A percentile compares a stretch with the other conserved stretches of the same genome.
Conservation (phyloP, 805 yeast species). For the Wickerhamiella sorbophila region DNA sequence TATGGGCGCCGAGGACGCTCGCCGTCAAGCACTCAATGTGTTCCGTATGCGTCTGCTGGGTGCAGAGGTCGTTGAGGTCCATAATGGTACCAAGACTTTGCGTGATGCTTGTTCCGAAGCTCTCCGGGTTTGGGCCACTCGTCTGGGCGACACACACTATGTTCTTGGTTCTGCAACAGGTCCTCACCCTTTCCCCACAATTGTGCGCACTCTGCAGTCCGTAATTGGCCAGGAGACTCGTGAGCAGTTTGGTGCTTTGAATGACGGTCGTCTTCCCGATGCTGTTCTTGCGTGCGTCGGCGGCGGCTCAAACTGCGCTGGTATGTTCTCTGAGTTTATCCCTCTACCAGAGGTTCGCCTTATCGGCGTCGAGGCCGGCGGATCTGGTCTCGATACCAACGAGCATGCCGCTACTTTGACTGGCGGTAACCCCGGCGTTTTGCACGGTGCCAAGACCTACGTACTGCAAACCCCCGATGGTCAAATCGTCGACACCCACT, state of each 20-base stretch:
- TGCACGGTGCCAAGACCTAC: slow-evolving; percentile 94
- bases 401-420: slow-evolving; percentile 88
- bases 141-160: slow-evolving; percentile 76
- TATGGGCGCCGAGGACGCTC: slow-evolving; percentile 99
- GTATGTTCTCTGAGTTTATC: slow-evolving; percentile 91
- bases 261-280: slow-evolving; percentile 64
- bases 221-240: slow-evolving; percentile 93
- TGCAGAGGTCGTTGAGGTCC: slow-evolving; percentile 86
- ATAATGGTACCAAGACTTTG: slow-evolving; percentile 87
- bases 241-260: slow-evolving; percentile 69
- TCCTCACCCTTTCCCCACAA: slow-evolving; percentile 97
- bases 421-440: slow-evolving; percentile 93
- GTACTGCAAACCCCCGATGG: slow-evolving; percentile 87
- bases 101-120: slow-evolving; percentile 98
- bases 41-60: slow-evolving; percentile 95
- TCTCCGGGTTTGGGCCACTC: slow-evolving; percentile 86
- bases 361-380: slow-evolving; percentile 97
- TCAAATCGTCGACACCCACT: slow-evolving; percentile 94
- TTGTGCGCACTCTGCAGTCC: slow-evolving; percentile 96
- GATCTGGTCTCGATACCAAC: slow-evolving; percentile 85
- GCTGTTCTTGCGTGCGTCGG: slow-evolving; percentile 98
- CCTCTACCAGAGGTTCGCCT: slow-evolving; percentile 61
- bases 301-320: slow-evolving; percentile 95
- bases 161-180: slow-evolving; percentile 98
- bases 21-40: slow-evolving; percentile 96